Evolutionary conservation across 108 stramenopile species (phyloP), one percentile per base, ranked within the genome.

Genomic region (Nannochloropsis salina): DNA sequence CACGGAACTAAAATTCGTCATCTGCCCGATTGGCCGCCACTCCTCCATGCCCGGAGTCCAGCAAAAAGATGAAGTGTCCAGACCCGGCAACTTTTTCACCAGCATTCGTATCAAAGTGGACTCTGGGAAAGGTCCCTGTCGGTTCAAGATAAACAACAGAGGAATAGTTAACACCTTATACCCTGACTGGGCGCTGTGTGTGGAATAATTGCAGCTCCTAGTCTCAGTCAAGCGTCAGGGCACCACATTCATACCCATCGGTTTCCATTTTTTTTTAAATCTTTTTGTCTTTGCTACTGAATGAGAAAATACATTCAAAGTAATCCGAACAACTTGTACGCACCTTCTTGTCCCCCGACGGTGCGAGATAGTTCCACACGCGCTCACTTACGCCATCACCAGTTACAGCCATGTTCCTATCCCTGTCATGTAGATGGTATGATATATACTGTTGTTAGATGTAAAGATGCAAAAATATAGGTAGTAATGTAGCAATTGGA

Each of bases 21-120:
- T 84, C 84, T 88, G 43, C 42, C 80, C 87, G 12, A 88, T 80
- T 84, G 80, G 81, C 84, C 84, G 80, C 87, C 87, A 88, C 45
- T 88, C 87, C 22, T 44, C 40, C 87, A 88, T 88, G 15, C 87
- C 87, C 44, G 80, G 80, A 41, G 87, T 84, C 87, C 87, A 88
- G 61, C 61, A 74, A 74, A n/a, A 74, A 15, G 61, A 74, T n/a
- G 61, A 74, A n/a, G 61, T 74, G 8, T 74, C 61, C 2, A 74
- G 61, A n/a, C 61, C 61, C 15, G 61, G 61, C 61, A 74, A n/a
- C 61, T n/a, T 74, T n/a, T n/a, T 15, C 45, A 84, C 84, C 87
- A 84, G 80, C 84, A 84, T 88, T 44, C 84, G 84, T 41, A 88
- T 83, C 84, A 88, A 81, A 6, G 22, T 41, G n/a, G 45, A 42